Evolutionary conservation across 495 filamentous ascomycete genomes (phyloP), one percentile per base, ranked within the genome.

Genomic region (Lasiosphaeris hirsuta): DNA sequence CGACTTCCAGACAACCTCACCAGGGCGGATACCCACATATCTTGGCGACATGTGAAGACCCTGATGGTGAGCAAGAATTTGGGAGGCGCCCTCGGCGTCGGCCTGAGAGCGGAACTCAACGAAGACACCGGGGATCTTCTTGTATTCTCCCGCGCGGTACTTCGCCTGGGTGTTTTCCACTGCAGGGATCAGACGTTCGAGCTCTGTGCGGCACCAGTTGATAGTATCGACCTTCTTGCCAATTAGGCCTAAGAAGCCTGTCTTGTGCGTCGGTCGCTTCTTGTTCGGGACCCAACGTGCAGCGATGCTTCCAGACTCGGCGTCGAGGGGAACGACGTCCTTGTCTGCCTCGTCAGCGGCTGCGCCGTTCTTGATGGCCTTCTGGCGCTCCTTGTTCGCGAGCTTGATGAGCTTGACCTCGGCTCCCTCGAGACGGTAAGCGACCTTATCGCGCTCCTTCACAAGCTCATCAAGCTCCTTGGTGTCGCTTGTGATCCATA

Each of bases 161-260:
- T 83, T 77, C 56, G 79, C 82, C 73, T 96, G 94, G 54, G 88
- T 77, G 15, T 85, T 77, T 45, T 93, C 86, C 55, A 90, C 86
- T 58, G 87, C 82, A 2, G 92, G 93, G 57, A 87, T 89, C 47
- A 97, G 79, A 51, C 84, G 86, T 64, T 86, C 84, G 18, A 98
- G 86, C 70, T 95, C 87, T 1, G 80, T 75, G 58, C 94, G 88
- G 66, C 84, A 89, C 90, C 92, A 97, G 67, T 96, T 87, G 77
- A 96, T 96, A 0, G 90, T 90, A 71, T 96, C 92, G 34, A 96
- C 90, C 79, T 97, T 97, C 72, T 92, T 85, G 56, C 94, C 94
- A 58, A 96, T 80, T 18, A 86, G 69, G n/a, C 81, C 81, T 41
- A 96, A 72, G 44, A 78, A 73, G 62, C 90, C 96, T 54, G 90